phyloP scores from a whole-genome alignment of 2,329 filamentous ascomycete species.

The Paracoccidioides lutzii region DNA sequence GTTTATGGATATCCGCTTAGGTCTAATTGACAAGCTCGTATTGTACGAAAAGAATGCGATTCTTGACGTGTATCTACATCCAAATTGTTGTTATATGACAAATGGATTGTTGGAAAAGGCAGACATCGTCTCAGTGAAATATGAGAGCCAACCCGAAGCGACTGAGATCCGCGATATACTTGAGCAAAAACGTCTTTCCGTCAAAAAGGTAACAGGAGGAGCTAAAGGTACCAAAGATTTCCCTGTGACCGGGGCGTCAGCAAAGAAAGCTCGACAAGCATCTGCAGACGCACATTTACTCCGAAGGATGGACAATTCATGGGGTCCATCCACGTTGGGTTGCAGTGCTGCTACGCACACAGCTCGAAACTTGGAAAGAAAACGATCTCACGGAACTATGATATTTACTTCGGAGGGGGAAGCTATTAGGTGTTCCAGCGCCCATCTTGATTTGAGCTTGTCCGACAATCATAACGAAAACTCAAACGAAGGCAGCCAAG shows the following conservation, averaged over 20 bases:
- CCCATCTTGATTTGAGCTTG: background rate
- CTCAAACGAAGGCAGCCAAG: background rate
- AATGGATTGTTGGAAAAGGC: background rate
- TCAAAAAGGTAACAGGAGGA: background rate
- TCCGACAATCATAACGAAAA: background rate
- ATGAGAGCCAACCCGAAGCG: background rate
- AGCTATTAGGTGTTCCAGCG: conserved; percentile 1
- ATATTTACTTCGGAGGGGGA: conserved; percentile 3
- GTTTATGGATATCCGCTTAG: conserved; percentile 2
- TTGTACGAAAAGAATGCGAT: background rate
- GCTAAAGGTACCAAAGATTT: background rate
- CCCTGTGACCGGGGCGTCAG: background rate
- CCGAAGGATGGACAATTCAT: background rate
- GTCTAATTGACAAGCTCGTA: background rate
- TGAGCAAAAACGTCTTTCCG: background rate
- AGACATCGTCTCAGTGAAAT: background rate
- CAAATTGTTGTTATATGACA: background rate
- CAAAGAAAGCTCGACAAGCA: too few relatives aligned
- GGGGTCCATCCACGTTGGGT: background rate
- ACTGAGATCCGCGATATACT: background rate
- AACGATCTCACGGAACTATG: conserved; percentile 3
- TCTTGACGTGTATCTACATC: background rate
- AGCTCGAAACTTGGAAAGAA: background rate
- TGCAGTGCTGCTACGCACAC: background rate
- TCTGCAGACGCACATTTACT: background rate